Evolutionary conservation across 2,329 filamentous ascomycete genomes (phyloP), one percentile per base, ranked within the genome.

Genomic region (Microdochium bolleyi): DNA sequence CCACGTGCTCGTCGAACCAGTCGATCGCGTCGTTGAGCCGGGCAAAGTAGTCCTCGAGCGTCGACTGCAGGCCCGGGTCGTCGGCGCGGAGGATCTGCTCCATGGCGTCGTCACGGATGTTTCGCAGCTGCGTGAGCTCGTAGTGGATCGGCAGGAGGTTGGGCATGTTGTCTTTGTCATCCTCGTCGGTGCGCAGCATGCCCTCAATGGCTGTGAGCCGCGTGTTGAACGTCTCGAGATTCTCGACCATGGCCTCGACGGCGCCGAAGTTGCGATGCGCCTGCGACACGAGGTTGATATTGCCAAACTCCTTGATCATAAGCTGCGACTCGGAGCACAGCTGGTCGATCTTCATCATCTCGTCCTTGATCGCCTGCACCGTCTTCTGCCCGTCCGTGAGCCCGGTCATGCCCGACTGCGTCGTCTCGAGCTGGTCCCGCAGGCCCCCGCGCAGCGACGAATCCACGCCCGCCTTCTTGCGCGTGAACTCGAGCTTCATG

Each of bases 271-370:
- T 96, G 58, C 92, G 83, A 72, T 99, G 94, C 59, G 95, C 94
- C 71, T 96, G 89, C 52, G 92, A 92, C 52, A 95, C 88, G 56
- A 89, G 75, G 68, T 95, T 94, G 76, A 95, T 94, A 65, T 90
- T 89, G 34, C 88, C 87, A 70, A 99, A 97, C 75, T 99, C 94
- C 64, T 88, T 85, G 64, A 99, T 96, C 84, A 96, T 96, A 67
- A 89, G 90, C 75, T 97, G 92, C 52, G 92, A 92, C 72, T 99
- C 95, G 57, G 92, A 91, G 74, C 94, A 99, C 58, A 99, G 82
- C 73, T 89, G 91, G 75, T 99, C 94, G 64, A 99, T 97, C 73
- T 92, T 95, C 78, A 95, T 91, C 83, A 99, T 94, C 74, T 99
- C 94, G 60, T 97, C 92, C 70, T 95, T 96, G 72, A 96, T 96